Conservation (phyloP, 192 early-diverging fungal genomes). For the Coemansia sp. region DNA sequence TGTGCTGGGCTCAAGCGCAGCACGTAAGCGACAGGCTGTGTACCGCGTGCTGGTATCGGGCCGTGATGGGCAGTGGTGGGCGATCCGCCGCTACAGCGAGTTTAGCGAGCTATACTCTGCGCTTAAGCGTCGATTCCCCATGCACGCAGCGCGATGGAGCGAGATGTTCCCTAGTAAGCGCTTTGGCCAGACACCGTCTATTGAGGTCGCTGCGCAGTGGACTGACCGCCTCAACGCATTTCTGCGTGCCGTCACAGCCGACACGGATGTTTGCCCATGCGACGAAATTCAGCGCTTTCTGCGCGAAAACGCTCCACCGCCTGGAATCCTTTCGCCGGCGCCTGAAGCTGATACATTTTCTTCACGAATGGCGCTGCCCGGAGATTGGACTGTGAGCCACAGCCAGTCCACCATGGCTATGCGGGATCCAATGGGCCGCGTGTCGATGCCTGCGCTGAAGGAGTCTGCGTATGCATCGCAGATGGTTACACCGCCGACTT, state of each 20-base stretch:
- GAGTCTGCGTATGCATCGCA: conserved; percentile 16
- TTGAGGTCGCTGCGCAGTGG: conserved; percentile 42
- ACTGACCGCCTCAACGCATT: conserved; percentile 46
- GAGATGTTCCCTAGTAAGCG: conserved; percentile 46
- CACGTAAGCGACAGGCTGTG: conserved; percentile 29
- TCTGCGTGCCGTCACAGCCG: conserved; percentile 37
- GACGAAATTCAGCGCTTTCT: conserved; percentile 48
- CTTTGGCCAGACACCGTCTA: conserved; percentile 29
- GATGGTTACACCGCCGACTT: conserved; percentile 27
- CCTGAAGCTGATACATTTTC: conserved; percentile 9
- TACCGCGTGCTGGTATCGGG: conserved; percentile 52
- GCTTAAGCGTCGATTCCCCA: conserved; percentile 30
- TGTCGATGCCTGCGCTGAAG: conserved; percentile 51
- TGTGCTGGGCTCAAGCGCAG: conserved; percentile 9
- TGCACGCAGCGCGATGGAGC: conserved; percentile 25
- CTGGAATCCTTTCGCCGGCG: conserved; percentile 15
- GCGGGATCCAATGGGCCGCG: conserved; percentile 38
- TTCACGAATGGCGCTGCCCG: conserved; percentile 31
- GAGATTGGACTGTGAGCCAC: conserved; percentile 5
- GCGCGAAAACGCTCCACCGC: conserved; percentile 23
- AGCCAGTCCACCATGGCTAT: not conserved
- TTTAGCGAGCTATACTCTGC: conserved; percentile 39
- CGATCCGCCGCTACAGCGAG: conserved; percentile 43
- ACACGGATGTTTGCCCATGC: conserved; percentile 37
- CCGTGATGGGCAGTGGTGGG: conserved; percentile 48